Conservation (phyloP, 2,329 filamentous ascomycete species). For the Fonsecaea pedrosoi region DNA sequence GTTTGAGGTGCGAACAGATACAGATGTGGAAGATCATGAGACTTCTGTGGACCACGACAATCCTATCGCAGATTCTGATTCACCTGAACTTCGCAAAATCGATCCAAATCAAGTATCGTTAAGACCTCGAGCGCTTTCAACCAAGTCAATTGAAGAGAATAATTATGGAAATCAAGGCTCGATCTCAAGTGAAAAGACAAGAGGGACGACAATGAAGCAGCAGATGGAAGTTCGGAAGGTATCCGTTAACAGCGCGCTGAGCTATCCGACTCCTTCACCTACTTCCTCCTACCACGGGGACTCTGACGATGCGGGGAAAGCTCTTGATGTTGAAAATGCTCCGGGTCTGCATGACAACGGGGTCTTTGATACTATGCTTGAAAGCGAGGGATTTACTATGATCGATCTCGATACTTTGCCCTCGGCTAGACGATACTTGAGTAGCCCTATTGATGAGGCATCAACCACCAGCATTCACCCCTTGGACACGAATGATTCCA, state of each 20-base stretch:
- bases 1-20: conserved; percentile 33
- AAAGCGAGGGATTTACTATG: conserved; percentile 66
- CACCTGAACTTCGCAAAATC: conserved; percentile 32
- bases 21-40: conserved; percentile 25
- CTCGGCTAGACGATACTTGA: conserved; percentile 49
- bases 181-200: not conserved
- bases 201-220: conserved; percentile 2
- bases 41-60: conserved; percentile 11
- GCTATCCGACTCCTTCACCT: conserved; percentile 41
- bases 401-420: conserved; percentile 62
- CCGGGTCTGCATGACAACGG: conserved; percentile 49
- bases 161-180: not conserved
- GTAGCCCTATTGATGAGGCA: conserved; percentile 21
- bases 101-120: conserved; percentile 37
- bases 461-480: not conserved
- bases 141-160: conserved; percentile 23
- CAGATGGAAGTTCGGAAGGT: conserved; percentile 32
- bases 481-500: not conserved
- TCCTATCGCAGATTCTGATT: conserved; percentile 7
- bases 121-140: conserved; percentile 27
- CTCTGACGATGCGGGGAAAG: conserved; percentile 30
- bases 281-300: conserved; percentile 37
- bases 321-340: conserved; percentile 27
- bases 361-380: conserved; percentile 62
- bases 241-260: conserved; percentile 38